Base-by-base conservation (phyloP, 495 filamentous ascomycete species). In the Apiosordaria backusii region DNA sequence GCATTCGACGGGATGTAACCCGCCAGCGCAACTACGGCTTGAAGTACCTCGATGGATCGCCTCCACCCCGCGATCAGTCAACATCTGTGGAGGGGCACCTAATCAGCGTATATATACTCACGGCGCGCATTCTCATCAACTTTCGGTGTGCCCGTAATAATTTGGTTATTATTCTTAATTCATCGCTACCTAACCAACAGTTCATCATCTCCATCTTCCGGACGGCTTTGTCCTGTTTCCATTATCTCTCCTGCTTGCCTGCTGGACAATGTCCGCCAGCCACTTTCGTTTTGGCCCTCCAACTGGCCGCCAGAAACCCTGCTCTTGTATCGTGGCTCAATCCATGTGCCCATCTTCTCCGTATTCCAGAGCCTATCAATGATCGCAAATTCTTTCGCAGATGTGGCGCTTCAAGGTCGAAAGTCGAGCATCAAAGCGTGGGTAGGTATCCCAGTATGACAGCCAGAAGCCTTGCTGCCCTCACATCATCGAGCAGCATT, bases 401-500 rank as follows among this genome's bases (percentile, higher is more conserved):
- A 22, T 23, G 52, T 55, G 19, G 52, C 35, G 52, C 52, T 22
- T 23, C 52, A 22, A 23, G 22, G 18, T 55, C 52, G 52, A 55
- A 23, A 55, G 52, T 23, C n/a, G 22, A 22, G 7, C 7, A 18
- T 55, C 52, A 55, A 23, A 7, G 22, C 52, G 7, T 5, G 16
- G 35, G 35, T 45, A 45, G 6, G 35, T 45, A 15, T 13, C 35
- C 9, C 9, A 15, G 16, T 15, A 45, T 45, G 29, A 45, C 16
- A 45, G 35, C 29, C 29, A 35, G 29, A 35, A 35, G 29, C 35
- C 35, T 45, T 45, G 35, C 35, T 45, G 35, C 13, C 35, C 35
- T 45, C 35, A 45, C 35, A 45, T 45, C 5, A 45, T 7, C 35
- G 35, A 68, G 70, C 76, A 67, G 63, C 69, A 70, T 72, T 73